Base-by-base conservation (phyloP, 2,329 filamentous ascomycete genomes). In the Scopulariopsis brevicaulis region DNA sequence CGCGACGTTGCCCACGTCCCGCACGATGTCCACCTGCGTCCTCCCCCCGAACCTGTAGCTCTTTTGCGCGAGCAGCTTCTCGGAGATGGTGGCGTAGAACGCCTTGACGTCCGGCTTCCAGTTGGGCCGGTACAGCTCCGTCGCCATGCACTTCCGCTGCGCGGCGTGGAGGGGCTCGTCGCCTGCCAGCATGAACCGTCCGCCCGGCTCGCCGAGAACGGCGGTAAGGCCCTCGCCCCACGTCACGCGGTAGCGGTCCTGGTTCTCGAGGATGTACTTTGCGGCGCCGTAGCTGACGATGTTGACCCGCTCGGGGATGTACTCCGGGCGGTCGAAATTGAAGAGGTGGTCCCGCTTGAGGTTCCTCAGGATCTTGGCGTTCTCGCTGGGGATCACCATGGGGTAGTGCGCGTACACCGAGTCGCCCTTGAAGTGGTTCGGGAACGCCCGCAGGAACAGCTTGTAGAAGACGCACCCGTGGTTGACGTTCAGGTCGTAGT, bases 381-480 rank as follows among this genome's bases (percentile, higher is more conserved):
- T 94, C 67, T 92, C 89, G 0, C 75, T 74, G 0, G 90, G 89
- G 1, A 87, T 84, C 2, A 74, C 72, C 80, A 83, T 83, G n/a
- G 85, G 88, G 66, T 86, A 91, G 67, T 92, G 88, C 0, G 87
- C 89, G 62, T 93, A 95, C 58, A 92, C 83, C 0, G 87, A 91
- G 73, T 94, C 85, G 22, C 77, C 72, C 67, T 82, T 83, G 77
- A 92, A 93, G 72, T 90, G 86, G 62, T 87, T 79, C 1, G 90
- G 90, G 76, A 95, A 62, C 0, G 89, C 87, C 5, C 86, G 81
- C 40, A 89, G 75, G 67, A 92, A 86, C 40, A 95, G 78, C 74
- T 94, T 95, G 76, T 92, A 91, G 71, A 93, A 89, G 14, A 91
- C 83, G 63, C 87, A 90, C 53, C 90, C 90, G 66, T 94, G 85